A percentile compares a stretch with the other conserved stretches of the same genome.
These are phyloP conservation scores for Phellopilus nigrolimitatus DNA, from an alignment of 1,284 basidiomycete species.

Conservation along the genomic window DNA sequence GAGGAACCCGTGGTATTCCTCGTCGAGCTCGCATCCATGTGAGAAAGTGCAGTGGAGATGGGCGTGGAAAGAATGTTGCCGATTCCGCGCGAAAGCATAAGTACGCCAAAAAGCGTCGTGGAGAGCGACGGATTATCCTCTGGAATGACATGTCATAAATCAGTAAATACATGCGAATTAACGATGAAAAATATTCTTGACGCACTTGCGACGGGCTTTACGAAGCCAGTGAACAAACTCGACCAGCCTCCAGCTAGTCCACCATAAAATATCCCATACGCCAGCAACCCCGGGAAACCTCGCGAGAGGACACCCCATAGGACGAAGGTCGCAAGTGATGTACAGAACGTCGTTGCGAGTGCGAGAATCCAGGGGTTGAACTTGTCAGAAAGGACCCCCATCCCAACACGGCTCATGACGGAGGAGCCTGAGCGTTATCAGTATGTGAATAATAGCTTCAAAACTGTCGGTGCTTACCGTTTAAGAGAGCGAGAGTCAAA, in stretches of 20 bases:
- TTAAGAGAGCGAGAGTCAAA: conserved; percentile 27
- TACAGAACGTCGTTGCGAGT: conserved; percentile 26
- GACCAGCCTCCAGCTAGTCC: conserved; percentile 35
- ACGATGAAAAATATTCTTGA: conserved; percentile 14
- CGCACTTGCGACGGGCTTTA: conserved; percentile 29
- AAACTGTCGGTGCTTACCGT: conserved; percentile 24
- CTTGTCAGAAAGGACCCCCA: conserved; percentile 36
- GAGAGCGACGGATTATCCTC: conserved; percentile 34
- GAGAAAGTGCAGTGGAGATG: conserved; percentile 33
- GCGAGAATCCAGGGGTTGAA: conserved; percentile 35
- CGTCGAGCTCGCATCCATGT: neutral
- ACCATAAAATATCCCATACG: conserved; percentile 34
- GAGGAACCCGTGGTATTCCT: neutral
- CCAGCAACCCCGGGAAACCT: conserved; percentile 31
- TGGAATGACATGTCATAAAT: conserved; percentile 17
- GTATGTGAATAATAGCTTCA: neutral
- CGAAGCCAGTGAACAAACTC: conserved; percentile 33
- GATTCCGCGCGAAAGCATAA: conserved; percentile 35
- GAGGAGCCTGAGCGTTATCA: conserved; percentile 25
- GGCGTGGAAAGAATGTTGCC: conserved; percentile 41
- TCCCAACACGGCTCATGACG: conserved; percentile 29
- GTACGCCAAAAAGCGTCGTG: conserved; percentile 34
- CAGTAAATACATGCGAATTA: neutral
- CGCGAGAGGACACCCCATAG: conserved; percentile 37
- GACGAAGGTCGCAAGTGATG: conserved; percentile 33